phyloP scores from a whole-genome alignment of 352 stramenopile genomes.

The Peronospora belbahrii region DNA sequence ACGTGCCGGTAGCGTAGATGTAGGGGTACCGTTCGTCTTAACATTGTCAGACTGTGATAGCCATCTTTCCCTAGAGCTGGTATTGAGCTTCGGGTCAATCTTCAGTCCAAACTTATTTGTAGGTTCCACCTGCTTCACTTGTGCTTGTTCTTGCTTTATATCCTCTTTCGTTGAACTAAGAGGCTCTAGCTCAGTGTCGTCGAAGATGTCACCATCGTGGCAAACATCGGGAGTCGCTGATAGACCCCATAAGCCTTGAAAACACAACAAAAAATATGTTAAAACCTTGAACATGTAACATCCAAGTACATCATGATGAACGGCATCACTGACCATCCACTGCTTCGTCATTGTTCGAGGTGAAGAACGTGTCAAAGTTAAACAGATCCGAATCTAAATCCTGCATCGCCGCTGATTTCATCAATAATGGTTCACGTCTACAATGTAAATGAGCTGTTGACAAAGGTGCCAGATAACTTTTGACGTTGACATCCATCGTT shows the following conservation, averaged over 20 bases:
- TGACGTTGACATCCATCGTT: slow-evolving; percentile 3
- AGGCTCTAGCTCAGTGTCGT: slow-evolving; percentile 20
- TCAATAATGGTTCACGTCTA: neutral
- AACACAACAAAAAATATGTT: neutral
- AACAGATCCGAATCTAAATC: slow-evolving; percentile 31
- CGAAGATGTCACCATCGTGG: slow-evolving; percentile 27
- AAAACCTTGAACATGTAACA: neutral
- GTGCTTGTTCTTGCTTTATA: neutral
- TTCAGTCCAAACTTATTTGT: slow-evolving; percentile 13
- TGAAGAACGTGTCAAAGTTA: slow-evolving; percentile 33
- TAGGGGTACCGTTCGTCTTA: slow-evolving; percentile 19
- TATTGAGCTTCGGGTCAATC: slow-evolving; percentile 17
- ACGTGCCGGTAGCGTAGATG: slow-evolving; percentile 20
- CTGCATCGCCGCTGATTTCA: slow-evolving; percentile 20
- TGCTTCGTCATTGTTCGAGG: slow-evolving; percentile 24
- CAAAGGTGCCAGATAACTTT: slow-evolving; percentile 25
- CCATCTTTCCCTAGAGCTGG: slow-evolving; percentile 12
- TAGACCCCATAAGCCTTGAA: slow-evolving; percentile 23
- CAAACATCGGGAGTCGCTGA: slow-evolving; percentile 6
- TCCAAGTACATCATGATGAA: neutral
- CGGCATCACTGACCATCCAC: slow-evolving; percentile 14
- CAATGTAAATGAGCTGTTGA: slow-evolving; percentile 5
- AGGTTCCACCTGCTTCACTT: slow-evolving; percentile 14
- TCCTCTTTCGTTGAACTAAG: slow-evolving; percentile 23
- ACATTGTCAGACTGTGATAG: slow-evolving; percentile 13